Evolutionary conservation across 192 early-diverging fungal species (phyloP).

Genomic region (Mortierella alpina): DNA sequence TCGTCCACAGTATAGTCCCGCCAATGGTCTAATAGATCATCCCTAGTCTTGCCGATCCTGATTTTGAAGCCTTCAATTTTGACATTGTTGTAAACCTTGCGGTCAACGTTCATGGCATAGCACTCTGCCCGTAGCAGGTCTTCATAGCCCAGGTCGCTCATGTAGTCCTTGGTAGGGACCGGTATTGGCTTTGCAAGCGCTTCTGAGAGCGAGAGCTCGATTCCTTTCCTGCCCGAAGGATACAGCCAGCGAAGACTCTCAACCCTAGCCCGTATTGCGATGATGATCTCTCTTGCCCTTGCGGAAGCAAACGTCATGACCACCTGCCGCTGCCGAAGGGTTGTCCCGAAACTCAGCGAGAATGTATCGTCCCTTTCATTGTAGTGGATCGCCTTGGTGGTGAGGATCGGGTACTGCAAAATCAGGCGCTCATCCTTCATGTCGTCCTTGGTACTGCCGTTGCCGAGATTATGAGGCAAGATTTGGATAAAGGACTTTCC

Average conservation of each 20-base stretch:
- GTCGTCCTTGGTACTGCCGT: constrained; percentile 49
- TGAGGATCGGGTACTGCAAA: constrained; percentile 45
- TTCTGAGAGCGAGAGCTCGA: constrained; percentile 39
- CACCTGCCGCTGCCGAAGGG: constrained; percentile 40
- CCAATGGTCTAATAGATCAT: not conserved
- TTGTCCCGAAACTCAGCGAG: constrained; percentile 41
- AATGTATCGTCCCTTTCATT: constrained; percentile 38
- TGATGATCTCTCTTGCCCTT: constrained; percentile 46
- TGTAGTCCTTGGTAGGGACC: constrained; percentile 42
- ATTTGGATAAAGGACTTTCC: constrained; percentile 44
- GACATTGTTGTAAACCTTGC: constrained; percentile 29
- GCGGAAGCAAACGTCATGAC: constrained; percentile 46
- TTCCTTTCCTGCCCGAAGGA: constrained; percentile 40
- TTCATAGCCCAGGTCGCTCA: constrained; percentile 43
- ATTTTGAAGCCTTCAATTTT: constrained; percentile 23
- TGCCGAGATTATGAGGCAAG: constrained; percentile 47
- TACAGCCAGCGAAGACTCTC: constrained; percentile 52
- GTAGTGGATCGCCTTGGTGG: constrained; percentile 29
- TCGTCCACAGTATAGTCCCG: constrained; percentile 47
- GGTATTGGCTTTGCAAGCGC: constrained; percentile 29
- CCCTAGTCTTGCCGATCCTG: constrained; percentile 20
- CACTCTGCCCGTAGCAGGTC: constrained; percentile 49
- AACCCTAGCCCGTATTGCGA: constrained; percentile 42
- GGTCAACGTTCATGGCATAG: constrained; percentile 45
- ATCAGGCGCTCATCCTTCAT: constrained; percentile 49